A percentile compares a stretch with the other conserved stretches of the same genome.
These are phyloP conservation scores for Medicago arabica DNA, from an alignment of 306 rosid genomes.

Conservation along the genomic window DNA sequence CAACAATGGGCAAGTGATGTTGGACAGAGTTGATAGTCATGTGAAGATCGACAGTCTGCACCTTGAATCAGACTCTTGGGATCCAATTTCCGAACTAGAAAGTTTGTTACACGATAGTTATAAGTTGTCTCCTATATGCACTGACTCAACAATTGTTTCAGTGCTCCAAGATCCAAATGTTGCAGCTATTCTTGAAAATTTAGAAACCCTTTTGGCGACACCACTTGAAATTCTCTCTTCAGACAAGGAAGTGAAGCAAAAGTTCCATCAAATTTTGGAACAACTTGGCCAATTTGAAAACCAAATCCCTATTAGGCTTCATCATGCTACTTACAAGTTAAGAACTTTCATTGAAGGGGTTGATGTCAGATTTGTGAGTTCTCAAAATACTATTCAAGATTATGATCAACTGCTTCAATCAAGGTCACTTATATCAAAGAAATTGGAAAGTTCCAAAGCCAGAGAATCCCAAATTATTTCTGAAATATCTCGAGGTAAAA, in stretches of 20 bases:
- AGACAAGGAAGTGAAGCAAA: conserved; percentile 19
- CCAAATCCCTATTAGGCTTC: conserved; percentile 9
- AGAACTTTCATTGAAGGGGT: conserved; percentile 13
- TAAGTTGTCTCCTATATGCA: conserved; percentile 4
- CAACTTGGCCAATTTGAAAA: conserved; percentile 5
- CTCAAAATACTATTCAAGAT: conserved; percentile 20
- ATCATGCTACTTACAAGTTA: conserved; percentile 1
- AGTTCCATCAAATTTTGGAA: not conserved
- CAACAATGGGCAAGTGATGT: not conserved
- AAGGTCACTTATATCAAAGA: not conserved
- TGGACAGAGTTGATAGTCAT: no score
- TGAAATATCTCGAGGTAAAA: not conserved
- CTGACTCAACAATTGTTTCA: not conserved
- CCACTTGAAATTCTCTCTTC: conserved; percentile 16
- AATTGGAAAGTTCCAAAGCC: conserved; percentile 8
- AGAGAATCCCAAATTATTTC: not conserved
- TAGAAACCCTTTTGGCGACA: conserved; percentile 16
- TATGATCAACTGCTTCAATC: conserved; percentile 8
- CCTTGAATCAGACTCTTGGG: conserved; percentile 10
- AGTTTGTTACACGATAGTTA: conserved; percentile 18
- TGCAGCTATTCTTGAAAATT: not conserved
- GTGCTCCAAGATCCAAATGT: not conserved
- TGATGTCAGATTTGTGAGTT: not conserved
- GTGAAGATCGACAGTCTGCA: not conserved
- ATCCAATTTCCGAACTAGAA: conserved; percentile 11